Evolutionary conservation across 345 rosid genomes (phyloP), one percentile per base, ranked within the genome.

Genomic region (Citrus maxima): DNA sequence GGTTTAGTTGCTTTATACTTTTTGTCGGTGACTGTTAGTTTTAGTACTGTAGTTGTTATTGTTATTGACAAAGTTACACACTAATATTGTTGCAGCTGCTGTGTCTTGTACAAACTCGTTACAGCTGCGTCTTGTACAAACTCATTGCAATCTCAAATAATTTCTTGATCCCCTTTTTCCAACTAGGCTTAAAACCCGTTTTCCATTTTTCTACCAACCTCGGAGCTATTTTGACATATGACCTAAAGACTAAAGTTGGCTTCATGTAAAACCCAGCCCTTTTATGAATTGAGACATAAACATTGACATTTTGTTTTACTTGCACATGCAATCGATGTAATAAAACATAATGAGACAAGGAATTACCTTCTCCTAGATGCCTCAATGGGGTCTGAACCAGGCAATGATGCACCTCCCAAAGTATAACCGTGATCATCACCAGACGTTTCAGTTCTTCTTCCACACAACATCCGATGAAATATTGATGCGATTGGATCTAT

Each of bases 371-470:
- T 94, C 83, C 99, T 89, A 62, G 99, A 88, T 74, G 99, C 93
- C 86, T 97, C 99, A 56, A 90, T 88, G 55, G 98, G 93, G 80
- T 97, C 98, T 76, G 98, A 97, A 79, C 98, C 98, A n/a, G 91
- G 98, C 80, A 97, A 86, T 27, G 97, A 85, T 51, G 92, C 86
- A 59, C 93, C 89, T 21, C 93, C 92, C 72, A 92, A 56, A 3
- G 87, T 77, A 75, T 89, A 79, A 80, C 85, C 93, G 24, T 89
- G 86, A 72, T 68, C 86, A 51, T 90, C 93, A 64, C 73, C 59
- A 14, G 87, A 80, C 75, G 73, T 67, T 82, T 88, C 87, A 27
- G 90, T 82, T 85, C 88, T 82, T 85, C 89, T 92, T 84, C 98
- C 97, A 80, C 98, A 97, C 62, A 90, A 84, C 90, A 94, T 75